Base-by-base conservation (phyloP, 208 protist genomes). In the Strigomonas galati region DNA sequence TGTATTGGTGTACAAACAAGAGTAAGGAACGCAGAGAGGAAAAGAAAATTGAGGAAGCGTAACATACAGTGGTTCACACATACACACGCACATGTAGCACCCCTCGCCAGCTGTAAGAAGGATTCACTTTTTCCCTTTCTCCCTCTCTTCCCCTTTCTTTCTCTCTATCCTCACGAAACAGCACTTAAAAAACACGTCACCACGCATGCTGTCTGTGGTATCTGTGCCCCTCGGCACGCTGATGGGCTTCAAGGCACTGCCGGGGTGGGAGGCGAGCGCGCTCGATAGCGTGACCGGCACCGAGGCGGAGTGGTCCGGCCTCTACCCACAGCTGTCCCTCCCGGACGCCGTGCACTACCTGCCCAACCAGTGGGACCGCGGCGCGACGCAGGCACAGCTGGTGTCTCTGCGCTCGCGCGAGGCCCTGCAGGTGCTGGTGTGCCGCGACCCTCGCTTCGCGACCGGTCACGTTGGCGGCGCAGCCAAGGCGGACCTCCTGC, bases 171-270 rank as follows among this genome's bases (percentile, higher is more conserved):
- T 17, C 17, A 48, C 10, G 10, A 48, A 48, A 48, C 10, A 48
- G 17, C 43, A 48, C 17, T 48, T 10, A n/a, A 10, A 10, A 48
- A n/a, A n/a, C n/a, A n/a, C 43, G 10, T 48, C 17, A n/a, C 43
- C 43, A 48, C 14, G 43, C 17, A 48, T 21, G 21, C 6, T 55
- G n/a, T n/a, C n/a, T n/a, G n/a, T n/a, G n/a, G n/a, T n/a, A n/a
- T n/a, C n/a, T n/a, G n/a, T n/a, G n/a, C n/a, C n/a, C 49, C 51
- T 85, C 23, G 58, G 69, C 52, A 62, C 51, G 19, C 54, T 57
- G 17, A 67, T 49, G n/a, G 58, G 23, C 6, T 14, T 44, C 37
- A 14, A 14, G 9, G 37, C 37, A 14, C 37, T 44, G 9, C 9
- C 37, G 9, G 37, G 9, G 9, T 6, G 14, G 37, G 37, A 17